Evolutionary conservation across 2,329 filamentous ascomycete genomes (phyloP), one percentile per base, ranked within the genome.

Genomic region (Xylariomycetidae sp.): DNA sequence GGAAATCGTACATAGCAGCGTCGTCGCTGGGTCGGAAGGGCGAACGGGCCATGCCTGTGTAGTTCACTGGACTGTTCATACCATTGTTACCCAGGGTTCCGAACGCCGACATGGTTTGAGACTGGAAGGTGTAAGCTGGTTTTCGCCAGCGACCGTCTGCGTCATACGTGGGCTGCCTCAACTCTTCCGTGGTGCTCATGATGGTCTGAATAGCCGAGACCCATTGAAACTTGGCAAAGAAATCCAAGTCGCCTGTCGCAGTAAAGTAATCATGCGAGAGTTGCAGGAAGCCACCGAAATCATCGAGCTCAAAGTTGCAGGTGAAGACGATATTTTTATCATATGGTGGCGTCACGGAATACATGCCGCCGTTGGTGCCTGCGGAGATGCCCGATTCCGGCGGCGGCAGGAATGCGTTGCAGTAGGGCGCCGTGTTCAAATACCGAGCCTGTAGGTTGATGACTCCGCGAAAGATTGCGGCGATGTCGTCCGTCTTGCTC

Each of bases 231-330:
- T 74, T 82, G 28, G 82, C 63, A 56, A 94, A 95, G 40, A 87
- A 88, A 34, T 72, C 74, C 1, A 69, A 74, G 23, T 89, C 89
- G 1, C 71, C 70, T 0, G 88, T 94, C 40, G 76, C 72, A 15
- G 77, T 69, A 62, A 85, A 77, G 65, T 94, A 96, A 51, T 92
- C 78, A 43, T 86, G 85, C 1, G 79, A 81, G 5, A 97, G 70
- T 26, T 86, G 78, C 6, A 97, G 70, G 59, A 96, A 96, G 18
- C 88, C 81, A 1, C 89, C 88, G 2, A 96, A 72, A 9, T 85
- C 90, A 64, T 96, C 89, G 28, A 96, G 78, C 63, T 96, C 90
- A 59, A 92, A 96, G 61, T 96, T 96, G 73, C 90, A 96, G 59
- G 96, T 90, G 54, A 92, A 96, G 1, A 94, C 88, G 23, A 80